Evolutionary conservation across 2,329 filamentous ascomycete species (phyloP).

Genomic region (Exserohilum turcica): DNA sequence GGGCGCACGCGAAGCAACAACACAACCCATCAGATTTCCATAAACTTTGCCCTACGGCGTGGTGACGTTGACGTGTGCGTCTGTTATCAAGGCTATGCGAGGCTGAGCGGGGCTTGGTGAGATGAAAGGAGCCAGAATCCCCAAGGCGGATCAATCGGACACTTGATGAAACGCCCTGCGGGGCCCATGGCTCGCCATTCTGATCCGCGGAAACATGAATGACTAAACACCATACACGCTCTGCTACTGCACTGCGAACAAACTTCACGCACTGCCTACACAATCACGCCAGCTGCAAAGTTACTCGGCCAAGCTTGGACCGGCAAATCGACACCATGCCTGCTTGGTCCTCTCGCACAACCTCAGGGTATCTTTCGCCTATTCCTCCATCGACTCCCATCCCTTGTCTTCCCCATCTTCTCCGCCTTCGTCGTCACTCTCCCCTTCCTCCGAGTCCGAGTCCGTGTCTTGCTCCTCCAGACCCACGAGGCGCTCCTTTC

Average conservation of each 20-base stretch:
- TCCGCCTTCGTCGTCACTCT: slow-evolving; percentile 50
- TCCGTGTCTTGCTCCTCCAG: slow-evolving; percentile 70
- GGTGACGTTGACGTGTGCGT: neutral
- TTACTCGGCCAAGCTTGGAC: neutral
- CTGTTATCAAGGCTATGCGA: neutral
- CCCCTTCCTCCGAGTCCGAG: slow-evolving; percentile 60
- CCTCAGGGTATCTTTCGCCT: slow-evolving; percentile 25
- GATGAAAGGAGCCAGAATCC: slow-evolving; percentile 21
- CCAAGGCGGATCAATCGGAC: slow-evolving; percentile 12
- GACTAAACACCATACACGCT: neutral
- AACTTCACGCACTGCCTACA: slow-evolving; percentile 3
- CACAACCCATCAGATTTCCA: too few relatives aligned
- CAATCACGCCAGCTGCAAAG: neutral
- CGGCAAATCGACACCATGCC: neutral
- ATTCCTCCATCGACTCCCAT: slow-evolving; percentile 52
- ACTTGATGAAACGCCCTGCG: slow-evolving; percentile 20
- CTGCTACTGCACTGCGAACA: neutral
- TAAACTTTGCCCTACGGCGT: neutral
- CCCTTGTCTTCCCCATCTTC: slow-evolving; percentile 42
- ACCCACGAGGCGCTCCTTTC: slow-evolving; percentile 77
- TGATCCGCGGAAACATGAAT: slow-evolving; percentile 4
- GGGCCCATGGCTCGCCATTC: neutral
- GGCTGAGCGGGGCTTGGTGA: slow-evolving; percentile 7
- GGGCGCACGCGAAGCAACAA: neutral
- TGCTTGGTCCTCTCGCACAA: too few relatives aligned